Evolutionary conservation across 768 basidiomycete species (phyloP).

Genomic region (Chalciporus chontae): DNA sequence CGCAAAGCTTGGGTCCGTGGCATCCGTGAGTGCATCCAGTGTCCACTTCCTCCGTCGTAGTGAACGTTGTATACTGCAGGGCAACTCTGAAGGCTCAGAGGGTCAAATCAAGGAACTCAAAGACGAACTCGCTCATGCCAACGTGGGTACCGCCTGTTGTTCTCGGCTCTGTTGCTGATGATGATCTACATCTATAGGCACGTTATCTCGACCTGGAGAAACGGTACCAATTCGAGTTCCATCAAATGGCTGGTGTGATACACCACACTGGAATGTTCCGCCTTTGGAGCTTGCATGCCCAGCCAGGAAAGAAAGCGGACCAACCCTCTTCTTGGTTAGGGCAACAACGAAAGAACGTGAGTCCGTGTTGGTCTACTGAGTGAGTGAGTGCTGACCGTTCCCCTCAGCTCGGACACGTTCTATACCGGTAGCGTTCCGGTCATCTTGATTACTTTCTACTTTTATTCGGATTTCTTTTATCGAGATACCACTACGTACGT

Average conservation of each 20-base stretch:
- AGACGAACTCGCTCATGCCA: conserved; percentile 58
- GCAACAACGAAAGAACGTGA: conserved; percentile 54
- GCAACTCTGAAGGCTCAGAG: conserved; percentile 71
- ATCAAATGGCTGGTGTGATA: conserved; percentile 74
- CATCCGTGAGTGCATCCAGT: conserved; percentile 37
- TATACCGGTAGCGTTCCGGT: conserved; percentile 19
- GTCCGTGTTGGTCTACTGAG: background rate
- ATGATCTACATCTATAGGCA: conserved; percentile 32
- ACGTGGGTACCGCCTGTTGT: conserved; percentile 33
- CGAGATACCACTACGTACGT: conserved; percentile 13
- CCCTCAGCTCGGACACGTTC: conserved; percentile 27
- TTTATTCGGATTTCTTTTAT: background rate
- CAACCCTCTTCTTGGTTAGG: conserved; percentile 69
- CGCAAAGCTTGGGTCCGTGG: conserved; percentile 47
- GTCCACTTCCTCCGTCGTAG: background rate
- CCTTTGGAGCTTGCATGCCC: conserved; percentile 57
- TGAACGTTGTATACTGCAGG: conserved; percentile 29
- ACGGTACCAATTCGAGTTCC: conserved; percentile 73
- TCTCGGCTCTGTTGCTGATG: too few species aligned
- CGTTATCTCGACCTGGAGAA: conserved; percentile 50
- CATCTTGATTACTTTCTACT: background rate
- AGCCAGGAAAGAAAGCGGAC: conserved; percentile 40
- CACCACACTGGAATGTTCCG: conserved; percentile 67
- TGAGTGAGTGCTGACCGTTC: conserved; percentile 1
- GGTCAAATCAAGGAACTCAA: conserved; percentile 62